phyloP scores from a whole-genome alignment of 176 grass and related monocot species.

The Oryza coarctata region DNA sequence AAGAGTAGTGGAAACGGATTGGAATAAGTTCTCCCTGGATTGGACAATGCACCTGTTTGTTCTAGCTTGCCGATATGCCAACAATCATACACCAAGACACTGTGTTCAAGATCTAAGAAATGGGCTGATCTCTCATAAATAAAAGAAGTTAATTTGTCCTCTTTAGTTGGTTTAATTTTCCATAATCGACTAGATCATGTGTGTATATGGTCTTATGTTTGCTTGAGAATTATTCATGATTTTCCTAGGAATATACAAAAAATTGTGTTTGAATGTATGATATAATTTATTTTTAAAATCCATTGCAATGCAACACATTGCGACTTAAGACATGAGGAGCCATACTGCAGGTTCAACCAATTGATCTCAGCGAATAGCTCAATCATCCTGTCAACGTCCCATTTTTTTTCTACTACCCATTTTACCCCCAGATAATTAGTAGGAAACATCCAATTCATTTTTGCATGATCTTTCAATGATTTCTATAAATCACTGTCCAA shows the following conservation, averaged over 20 bases:
- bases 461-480: neutral
- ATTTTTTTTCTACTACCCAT: no score
- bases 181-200: neutral
- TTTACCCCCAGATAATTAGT: no score
- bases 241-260: neutral
- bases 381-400: neutral
- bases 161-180: neutral
- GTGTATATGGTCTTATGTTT: neutral
- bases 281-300: no score
- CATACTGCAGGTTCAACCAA: no score
- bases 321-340: no score
- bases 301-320: no score
- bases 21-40: conserved; percentile 14
- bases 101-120: no score
- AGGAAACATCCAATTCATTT: neutral
- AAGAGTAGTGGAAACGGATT: neutral
- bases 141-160: neutral
- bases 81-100: no score
- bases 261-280: neutral
- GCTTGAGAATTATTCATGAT: neutral
- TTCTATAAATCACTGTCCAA: no score
- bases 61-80: neutral
- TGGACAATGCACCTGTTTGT: neutral
- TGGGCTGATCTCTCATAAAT: neutral
- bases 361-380: neutral